Evolutionary conservation across 2,329 filamentous ascomycete genomes (phyloP), one percentile per base, ranked within the genome.

Genomic region (Pseudogymnoascus sp.): DNA sequence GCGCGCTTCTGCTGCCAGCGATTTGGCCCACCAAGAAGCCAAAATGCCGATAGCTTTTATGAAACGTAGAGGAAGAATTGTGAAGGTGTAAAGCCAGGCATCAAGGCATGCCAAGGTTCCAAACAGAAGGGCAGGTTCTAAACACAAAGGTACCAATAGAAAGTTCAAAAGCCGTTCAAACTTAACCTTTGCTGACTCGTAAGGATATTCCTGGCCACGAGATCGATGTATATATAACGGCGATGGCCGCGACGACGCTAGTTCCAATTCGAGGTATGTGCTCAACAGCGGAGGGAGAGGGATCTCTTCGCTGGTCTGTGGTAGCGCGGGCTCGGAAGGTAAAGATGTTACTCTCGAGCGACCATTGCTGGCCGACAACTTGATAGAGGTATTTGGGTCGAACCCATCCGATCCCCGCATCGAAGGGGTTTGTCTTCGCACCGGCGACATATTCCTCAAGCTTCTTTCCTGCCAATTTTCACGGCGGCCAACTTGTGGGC

Each of bases 1-100:
- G 3, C 80, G 81, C 1, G 81, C 79, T 74, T 98, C 93, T 66
- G 88, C 89, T 4, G 81, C 80, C 1, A 93, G 68, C 22, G 92
- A 84, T 35, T 89, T 84, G 2, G 76, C 81, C 90, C 91, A 96
- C 82, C 93, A 98, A 65, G 84, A 83, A 8, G 86, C 74, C 26
- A 99, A 77, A 2, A 98, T 86, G 19, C 85, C 85, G 0, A 93
- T 70, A 0, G 95, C 93, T 64, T 93, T 89, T 62, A 89, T 75
- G 70, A 99, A 98, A 2, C 95, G 85, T 64, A 99, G 82, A 0
- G 95, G 95, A 0, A 99, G 79, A 50, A 99, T 96, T 0, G 95
- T 99, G 70, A 99, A 96, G 0, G 91, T 96, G 76, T 97, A 95
- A 1, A 99, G 83, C 92, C 93, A 99, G 1, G 93, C 90, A 74